Conservation (phyloP, 805 yeast species). For the Saturnispora kantuleensis region DNA sequence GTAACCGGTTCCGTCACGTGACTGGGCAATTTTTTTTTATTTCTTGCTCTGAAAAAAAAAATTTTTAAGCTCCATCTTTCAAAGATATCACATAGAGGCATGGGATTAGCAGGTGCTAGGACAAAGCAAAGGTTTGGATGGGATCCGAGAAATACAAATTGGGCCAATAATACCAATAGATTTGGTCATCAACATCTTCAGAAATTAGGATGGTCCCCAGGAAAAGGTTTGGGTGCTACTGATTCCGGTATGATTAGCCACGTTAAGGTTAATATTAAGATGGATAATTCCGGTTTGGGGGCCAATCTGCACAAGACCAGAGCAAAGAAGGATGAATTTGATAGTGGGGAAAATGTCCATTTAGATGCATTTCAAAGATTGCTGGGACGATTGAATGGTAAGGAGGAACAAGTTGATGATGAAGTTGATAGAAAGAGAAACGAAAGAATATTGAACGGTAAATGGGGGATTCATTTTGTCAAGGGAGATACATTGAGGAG, state of each 20-base stretch:
- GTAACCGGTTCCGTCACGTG: too few species aligned
- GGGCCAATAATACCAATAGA: slow-evolving; percentile 79
- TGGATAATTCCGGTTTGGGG: slow-evolving; percentile 84
- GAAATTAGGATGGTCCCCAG: slow-evolving; percentile 87
- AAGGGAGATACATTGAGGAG: slow-evolving; percentile 76
- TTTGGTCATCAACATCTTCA: slow-evolving; percentile 84
- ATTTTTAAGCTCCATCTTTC: background rate
- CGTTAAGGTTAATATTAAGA: slow-evolving; percentile 72
- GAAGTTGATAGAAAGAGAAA: slow-evolving; percentile 62
- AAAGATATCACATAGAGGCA: slow-evolving; percentile 18
- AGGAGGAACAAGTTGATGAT: slow-evolving; percentile 52
- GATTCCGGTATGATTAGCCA: slow-evolving; percentile 65
- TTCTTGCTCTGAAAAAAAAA: background rate
- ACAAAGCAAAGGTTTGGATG: slow-evolving; percentile 77
- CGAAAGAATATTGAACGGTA: slow-evolving; percentile 68
- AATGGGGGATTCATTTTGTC: slow-evolving; percentile 81
- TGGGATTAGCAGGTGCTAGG: slow-evolving; percentile 80
- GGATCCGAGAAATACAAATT: slow-evolving; percentile 89
- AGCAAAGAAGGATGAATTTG: slow-evolving; percentile 54
- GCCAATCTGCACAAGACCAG: slow-evolving; percentile 47
- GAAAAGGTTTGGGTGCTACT: slow-evolving; percentile 73
- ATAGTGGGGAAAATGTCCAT: slow-evolving; percentile 79
- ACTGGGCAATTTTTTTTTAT: too few species aligned
- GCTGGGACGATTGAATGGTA: slow-evolving; percentile 82
- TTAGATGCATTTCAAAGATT: slow-evolving; percentile 88